Conservation (phyloP, 495 filamentous ascomycete species). For the Terfezia boudieri region DNA sequence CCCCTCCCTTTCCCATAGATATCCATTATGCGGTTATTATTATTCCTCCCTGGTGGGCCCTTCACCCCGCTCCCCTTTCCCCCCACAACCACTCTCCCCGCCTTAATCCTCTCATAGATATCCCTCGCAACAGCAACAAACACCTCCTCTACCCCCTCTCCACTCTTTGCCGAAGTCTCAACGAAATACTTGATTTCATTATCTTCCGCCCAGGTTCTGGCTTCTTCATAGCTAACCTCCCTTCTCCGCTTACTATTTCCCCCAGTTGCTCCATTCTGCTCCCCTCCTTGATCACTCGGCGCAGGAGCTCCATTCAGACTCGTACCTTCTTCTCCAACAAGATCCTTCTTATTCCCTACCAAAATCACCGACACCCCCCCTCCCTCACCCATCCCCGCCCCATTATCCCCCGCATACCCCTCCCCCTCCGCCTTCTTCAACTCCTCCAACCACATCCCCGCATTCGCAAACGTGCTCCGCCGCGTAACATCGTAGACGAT, state of each 20-base stretch:
- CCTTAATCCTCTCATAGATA: constrained; percentile 88
- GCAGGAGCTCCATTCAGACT: constrained; percentile 2
- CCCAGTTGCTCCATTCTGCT: constrained; percentile 6
- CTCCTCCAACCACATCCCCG: constrained; percentile 78
- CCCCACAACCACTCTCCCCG: constrained; percentile 80
- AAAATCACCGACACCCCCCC: constrained; percentile 58
- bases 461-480: constrained; percentile 61
- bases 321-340: constrained; percentile 26
- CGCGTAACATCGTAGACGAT: constrained; percentile 89
- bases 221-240: constrained; percentile 55
- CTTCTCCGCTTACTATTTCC: constrained; percentile 23
- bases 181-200: constrained; percentile 78
- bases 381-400: no score
- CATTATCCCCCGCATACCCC: constrained; percentile 28
- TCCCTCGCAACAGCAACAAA: constrained; percentile 82
- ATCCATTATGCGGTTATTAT: background rate
- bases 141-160: constrained; percentile 76
- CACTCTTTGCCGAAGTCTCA: constrained; percentile 88
- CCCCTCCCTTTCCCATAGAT: no score
- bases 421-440: constrained; percentile 67
- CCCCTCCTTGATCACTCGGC: background rate
- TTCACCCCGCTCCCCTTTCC: constrained; percentile 90
- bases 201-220: constrained; percentile 60
- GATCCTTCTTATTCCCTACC: constrained; percentile 85
- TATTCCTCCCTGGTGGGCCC: constrained; percentile 16